phyloP scores from a whole-genome alignment of 441 rosid genomes.

The Erodium chrysanthum region DNA sequence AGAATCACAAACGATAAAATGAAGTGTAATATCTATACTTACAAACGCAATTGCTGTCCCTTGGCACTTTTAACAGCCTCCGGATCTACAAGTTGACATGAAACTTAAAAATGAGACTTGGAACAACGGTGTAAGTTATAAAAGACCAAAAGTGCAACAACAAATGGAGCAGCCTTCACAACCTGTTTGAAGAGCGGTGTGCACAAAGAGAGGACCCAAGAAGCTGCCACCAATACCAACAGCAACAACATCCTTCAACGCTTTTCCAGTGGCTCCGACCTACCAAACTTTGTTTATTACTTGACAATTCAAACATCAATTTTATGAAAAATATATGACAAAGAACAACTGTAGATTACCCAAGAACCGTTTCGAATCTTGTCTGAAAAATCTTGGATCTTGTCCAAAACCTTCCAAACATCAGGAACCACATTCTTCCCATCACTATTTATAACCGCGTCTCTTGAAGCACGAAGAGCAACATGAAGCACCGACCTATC shows the following conservation, averaged over 20 bases:
- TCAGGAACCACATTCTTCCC: conserved; percentile 83
- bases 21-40: conserved; percentile 21
- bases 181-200: conserved; percentile 95
- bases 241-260: conserved; percentile 69
- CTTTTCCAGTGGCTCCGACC: conserved; percentile 93
- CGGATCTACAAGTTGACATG: conserved; percentile 46
- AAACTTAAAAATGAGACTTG: conserved; percentile 9
- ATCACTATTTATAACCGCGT: conserved; percentile 60
- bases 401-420: conserved; percentile 85
- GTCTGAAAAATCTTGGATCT: conserved; percentile 78
- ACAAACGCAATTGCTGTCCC: conserved; percentile 86
- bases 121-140: conserved; percentile 7
- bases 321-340: conserved; percentile 11
- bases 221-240: conserved; percentile 97
- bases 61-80: conserved; percentile 58
- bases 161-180: conserved; percentile 9
- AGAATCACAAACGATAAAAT: not conserved
- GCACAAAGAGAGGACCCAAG: conserved; percentile 87
- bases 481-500: conserved; percentile 90
- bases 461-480: conserved; percentile 82
- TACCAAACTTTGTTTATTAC: conserved; percentile 27
- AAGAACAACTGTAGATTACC: conserved; percentile 38
- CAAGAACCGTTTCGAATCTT: conserved; percentile 77
- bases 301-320: conserved; percentile 13
- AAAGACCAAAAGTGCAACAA: not conserved